Evolutionary conservation across 352 stramenopile species (phyloP).

Genomic region (Phytophthora boehmeriae): DNA sequence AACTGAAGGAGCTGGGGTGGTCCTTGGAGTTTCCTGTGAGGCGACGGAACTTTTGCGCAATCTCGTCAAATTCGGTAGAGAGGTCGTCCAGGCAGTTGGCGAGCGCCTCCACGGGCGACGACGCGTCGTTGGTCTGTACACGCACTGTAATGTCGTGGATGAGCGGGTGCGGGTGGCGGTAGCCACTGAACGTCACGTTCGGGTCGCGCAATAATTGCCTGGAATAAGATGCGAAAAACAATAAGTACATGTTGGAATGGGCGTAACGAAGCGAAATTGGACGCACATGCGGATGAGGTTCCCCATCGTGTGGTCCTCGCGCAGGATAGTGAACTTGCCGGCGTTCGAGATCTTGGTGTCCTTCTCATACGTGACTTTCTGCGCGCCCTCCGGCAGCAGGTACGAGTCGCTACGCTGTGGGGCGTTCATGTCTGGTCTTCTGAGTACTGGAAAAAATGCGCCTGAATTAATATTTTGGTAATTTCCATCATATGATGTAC

Average conservation of each 20-base stretch:
- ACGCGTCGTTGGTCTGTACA: conserved; percentile 91
- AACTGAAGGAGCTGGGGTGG: conserved; percentile 83
- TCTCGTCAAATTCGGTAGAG: conserved; percentile 87
- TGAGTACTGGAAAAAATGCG: conserved; percentile 6
- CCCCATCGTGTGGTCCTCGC: conserved; percentile 98
- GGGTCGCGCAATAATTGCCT: conserved; percentile 89
- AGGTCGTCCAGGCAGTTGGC: conserved; percentile 86
- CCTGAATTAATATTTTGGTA: conserved; percentile 8
- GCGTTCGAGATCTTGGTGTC: conserved; percentile 98
- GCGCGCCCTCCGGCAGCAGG: conserved; percentile 80
- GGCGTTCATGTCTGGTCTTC: conserved; percentile 78
- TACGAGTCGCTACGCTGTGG: conserved; percentile 86
- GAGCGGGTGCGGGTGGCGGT: conserved; percentile 96
- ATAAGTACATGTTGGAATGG: too few species aligned
- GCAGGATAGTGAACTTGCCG: conserved; percentile 97
- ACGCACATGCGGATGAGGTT: conserved; percentile 97
- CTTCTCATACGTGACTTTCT: conserved; percentile 95
- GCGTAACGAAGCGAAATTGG: background rate
- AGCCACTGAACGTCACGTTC: conserved; percentile 94
- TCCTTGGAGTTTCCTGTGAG: conserved; percentile 86
- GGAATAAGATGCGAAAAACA: too few species aligned
- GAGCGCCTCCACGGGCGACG: conserved; percentile 80
- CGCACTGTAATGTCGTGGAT: conserved; percentile 96
- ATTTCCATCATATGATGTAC: background rate
- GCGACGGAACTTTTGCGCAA: conserved; percentile 84